phyloP scores from a whole-genome alignment of 176 grass and related monocot species.

The Eragrostis curvula region DNA sequence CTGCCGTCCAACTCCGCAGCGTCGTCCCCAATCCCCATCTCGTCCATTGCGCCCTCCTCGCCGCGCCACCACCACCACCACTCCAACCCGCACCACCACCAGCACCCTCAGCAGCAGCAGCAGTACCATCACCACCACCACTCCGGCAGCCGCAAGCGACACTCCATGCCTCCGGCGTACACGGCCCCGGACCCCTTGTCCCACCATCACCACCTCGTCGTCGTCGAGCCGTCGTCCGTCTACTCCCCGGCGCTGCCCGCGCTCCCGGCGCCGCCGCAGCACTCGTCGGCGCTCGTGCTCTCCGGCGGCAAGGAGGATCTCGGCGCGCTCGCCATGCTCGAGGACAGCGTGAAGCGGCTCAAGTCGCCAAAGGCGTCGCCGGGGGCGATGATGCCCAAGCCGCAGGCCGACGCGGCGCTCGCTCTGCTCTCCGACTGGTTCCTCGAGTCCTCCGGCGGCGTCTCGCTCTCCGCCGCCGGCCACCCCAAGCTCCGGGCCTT shows the following conservation, averaged over 20 bases:
- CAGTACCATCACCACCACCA: slow-evolving; percentile 35
- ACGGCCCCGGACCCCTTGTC: slow-evolving; percentile 33
- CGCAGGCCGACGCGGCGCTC: slow-evolving; percentile 74
- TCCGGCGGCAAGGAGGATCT: slow-evolving; percentile 79
- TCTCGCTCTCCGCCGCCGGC: slow-evolving; percentile 58
- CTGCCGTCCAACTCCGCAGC: slow-evolving; percentile 54
- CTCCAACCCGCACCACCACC: slow-evolving; percentile 41
- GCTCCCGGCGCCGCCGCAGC: slow-evolving; percentile 27
- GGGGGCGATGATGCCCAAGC: slow-evolving; percentile 56
- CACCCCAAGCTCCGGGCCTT: slow-evolving; percentile 82
- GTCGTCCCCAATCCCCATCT: slow-evolving; percentile 69
- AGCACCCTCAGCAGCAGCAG: slow-evolving; percentile 7
- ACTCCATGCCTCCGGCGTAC: slow-evolving; percentile 47
- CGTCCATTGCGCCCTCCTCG: slow-evolving; percentile 62
- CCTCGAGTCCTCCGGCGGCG: slow-evolving; percentile 66
- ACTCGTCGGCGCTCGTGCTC: slow-evolving; percentile 43
- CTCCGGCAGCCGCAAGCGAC: slow-evolving; percentile 51
- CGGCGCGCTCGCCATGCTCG: slow-evolving; percentile 67
- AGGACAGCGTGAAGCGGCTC: slow-evolving; percentile 83
- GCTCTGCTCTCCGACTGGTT: slow-evolving; percentile 78
- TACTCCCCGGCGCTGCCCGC: slow-evolving; percentile 31
- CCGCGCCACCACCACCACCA: slow-evolving; percentile 45
- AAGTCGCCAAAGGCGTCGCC: slow-evolving; percentile 71
- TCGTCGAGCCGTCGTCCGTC: slow-evolving; percentile 59
- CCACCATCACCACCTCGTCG: slow-evolving; percentile 51